phyloP scores from a whole-genome alignment of 2,329 filamentous ascomycete species.

The Fusarium falciforme region DNA sequence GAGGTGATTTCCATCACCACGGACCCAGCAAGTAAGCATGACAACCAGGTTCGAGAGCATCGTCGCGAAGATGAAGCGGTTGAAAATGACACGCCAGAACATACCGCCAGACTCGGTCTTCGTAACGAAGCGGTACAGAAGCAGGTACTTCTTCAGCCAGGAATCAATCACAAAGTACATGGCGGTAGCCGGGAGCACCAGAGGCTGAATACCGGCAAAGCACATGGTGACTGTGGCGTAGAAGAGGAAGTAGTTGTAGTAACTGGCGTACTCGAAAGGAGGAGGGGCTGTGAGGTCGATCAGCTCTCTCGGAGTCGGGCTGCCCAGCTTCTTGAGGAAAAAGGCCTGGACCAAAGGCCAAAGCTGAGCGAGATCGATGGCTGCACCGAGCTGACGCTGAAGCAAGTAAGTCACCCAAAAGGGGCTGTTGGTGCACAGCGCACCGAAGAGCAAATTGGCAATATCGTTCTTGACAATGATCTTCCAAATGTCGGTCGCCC shows the following conservation, averaged over 20 bases:
- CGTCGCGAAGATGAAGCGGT: slow-evolving; percentile 87
- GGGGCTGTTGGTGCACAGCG: slow-evolving; percentile 83
- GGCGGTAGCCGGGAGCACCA: slow-evolving; percentile 86
- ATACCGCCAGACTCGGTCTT: slow-evolving; percentile 96
- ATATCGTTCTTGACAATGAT: slow-evolving; percentile 74
- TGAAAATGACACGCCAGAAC: slow-evolving; percentile 93
- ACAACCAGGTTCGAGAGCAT: slow-evolving; percentile 84
- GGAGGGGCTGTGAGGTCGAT: slow-evolving; percentile 95
- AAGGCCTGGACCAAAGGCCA: slow-evolving; percentile 88
- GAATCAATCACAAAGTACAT: slow-evolving; percentile 91
- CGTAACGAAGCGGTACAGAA: slow-evolving; percentile 95
- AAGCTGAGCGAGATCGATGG: slow-evolving; percentile 92
- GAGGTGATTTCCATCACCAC: slow-evolving; percentile 68
- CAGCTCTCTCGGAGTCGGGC: slow-evolving; percentile 88
- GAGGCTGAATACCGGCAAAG: slow-evolving; percentile 86
- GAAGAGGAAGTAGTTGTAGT: slow-evolving; percentile 98
- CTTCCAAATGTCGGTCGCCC: slow-evolving; percentile 72
- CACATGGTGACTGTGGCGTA: slow-evolving; percentile 91
- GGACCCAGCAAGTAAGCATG: slow-evolving; percentile 79
- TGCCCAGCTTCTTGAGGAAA: slow-evolving; percentile 84
- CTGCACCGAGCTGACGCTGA: slow-evolving; percentile 91
- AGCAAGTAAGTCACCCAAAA: slow-evolving; percentile 97
- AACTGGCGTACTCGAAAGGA: slow-evolving; percentile 92
- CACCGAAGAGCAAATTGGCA: slow-evolving; percentile 72
- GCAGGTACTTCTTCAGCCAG: slow-evolving; percentile 92